Evolutionary conservation across 164 flowering plant species (phyloP).

Genomic region (Platanus orientalis): DNA sequence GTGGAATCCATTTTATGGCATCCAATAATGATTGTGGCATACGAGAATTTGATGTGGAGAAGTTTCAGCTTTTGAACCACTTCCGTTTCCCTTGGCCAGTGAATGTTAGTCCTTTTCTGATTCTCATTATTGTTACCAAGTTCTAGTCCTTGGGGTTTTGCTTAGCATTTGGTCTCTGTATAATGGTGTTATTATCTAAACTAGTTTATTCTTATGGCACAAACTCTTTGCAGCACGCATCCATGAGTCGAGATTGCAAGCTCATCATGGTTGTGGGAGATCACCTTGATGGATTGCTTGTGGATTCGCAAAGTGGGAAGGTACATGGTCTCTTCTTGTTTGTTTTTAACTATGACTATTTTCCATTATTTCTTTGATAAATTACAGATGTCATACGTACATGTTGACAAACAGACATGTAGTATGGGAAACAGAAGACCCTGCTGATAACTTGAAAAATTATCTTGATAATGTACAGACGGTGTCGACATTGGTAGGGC

Average conservation of each 20-base stretch:
- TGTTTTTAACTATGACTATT: too few species aligned
- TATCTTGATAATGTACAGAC: conserved; percentile 23
- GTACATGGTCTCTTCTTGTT: conserved; percentile 24
- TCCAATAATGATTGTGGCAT: conserved; percentile 66
- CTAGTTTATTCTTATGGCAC: not conserved
- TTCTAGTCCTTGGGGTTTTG: not conserved
- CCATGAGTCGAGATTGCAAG: conserved; percentile 66
- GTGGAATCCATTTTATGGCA: conserved; percentile 55
- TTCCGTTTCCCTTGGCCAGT: conserved; percentile 69
- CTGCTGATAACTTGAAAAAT: not conserved
- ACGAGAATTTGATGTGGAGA: conserved; percentile 64
- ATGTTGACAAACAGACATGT: too few species aligned
- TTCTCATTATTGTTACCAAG: not conserved
- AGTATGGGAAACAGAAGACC: too few species aligned
- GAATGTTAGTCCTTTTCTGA: conserved; percentile 43
- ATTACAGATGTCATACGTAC: not conserved
- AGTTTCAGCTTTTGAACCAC: conserved; percentile 57
- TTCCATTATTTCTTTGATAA: not conserved
- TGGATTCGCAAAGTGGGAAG: conserved; percentile 64
- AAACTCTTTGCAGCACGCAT: conserved; percentile 57
- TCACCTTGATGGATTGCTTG: conserved; percentile 49
- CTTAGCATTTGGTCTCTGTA: not conserved
- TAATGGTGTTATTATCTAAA: not conserved
- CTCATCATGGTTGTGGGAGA: conserved; percentile 66
- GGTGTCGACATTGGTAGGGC: conserved; percentile 43